Base-by-base conservation (phyloP, 2,329 filamentous ascomycete species). In the Anthostomella pinea region DNA sequence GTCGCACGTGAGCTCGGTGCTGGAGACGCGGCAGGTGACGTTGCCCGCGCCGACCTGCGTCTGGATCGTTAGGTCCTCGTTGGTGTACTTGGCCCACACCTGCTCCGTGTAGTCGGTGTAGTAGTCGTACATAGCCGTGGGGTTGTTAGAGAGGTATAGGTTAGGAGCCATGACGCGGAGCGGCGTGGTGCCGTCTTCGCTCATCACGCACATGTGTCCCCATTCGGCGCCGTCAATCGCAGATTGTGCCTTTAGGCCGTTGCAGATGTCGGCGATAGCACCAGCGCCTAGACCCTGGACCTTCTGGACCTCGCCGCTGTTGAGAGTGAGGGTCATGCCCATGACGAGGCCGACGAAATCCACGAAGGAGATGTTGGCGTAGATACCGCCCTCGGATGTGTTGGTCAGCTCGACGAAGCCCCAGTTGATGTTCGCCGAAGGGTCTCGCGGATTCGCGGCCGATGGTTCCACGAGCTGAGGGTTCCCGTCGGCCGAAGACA, bases 331-430 rank as follows among this genome's bases (percentile, higher is more conserved):
- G 0, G 49, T 49, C 66, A 78, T 71, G 25, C 72, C 69, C n/a
- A 78, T 65, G 1, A 69, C 59, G 11, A 77, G 59, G 4, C 72
- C 62, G 13, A 73, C 65, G 42, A 72, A 74, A 49, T 75, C 72
- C 20, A 75, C 72, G 38, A 69, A 73, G 30, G 64, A 70, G 35
- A 75, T 64, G 51, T 75, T 73, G 43, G 69, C 67, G 26, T 58
- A 73, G 17, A 74, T 49, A 6, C 58, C 52, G 0, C 61, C 60
- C 2, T 59, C 47, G 0, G 48, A 30, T n/a, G 58, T 68, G 47
- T 65, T 66, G 2, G 69, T 70, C 18, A 75, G 55, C 47, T 75
- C 72, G 13, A 72, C 60, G 35, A 74, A 75, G 1, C 69, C 70
- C 69, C 70, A 75, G 49, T 67, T 66, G 23, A 69, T 50, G 2